These are phyloP conservation scores for Xylaria castorea DNA, from an alignment of 495 filamentous ascomycete genomes.

Conservation along the genomic window DNA sequence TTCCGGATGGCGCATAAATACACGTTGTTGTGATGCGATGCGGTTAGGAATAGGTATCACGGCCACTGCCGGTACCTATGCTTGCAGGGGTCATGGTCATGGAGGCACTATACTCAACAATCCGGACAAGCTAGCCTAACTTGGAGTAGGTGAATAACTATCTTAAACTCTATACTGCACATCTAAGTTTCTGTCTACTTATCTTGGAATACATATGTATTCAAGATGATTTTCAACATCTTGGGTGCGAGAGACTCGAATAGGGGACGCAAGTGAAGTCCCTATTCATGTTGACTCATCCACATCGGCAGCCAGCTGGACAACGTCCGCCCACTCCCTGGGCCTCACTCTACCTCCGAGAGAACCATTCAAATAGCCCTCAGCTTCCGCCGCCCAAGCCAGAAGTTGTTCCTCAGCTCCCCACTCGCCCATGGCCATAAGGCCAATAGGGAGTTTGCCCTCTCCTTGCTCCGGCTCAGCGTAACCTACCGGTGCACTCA, in stretches of 20 bases:
- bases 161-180: background rate
- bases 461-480: conserved; percentile 55
- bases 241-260: background rate
- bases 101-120: background rate
- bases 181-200: background rate
- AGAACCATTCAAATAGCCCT: conserved; percentile 55
- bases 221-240: background rate
- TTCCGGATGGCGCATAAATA: background rate
- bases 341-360: conserved; percentile 48
- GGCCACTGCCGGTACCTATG: background rate
- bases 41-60: background rate
- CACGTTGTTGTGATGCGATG: conserved; percentile 12
- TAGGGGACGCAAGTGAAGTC: background rate
- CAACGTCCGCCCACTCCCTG: conserved; percentile 52
- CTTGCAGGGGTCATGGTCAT: background rate
- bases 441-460: conserved; percentile 69
- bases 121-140: background rate
- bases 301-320: conserved; percentile 39
- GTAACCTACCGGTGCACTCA: conserved; percentile 82
- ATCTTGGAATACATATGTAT: background rate
- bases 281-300: conserved; percentile 16
- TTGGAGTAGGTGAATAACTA: background rate
- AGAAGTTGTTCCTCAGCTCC: conserved; percentile 81
- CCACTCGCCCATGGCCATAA: conserved; percentile 93
- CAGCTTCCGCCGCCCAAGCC: conserved; percentile 73